Percentiles rank a stretch among this genome's conserved stretches.
Evolutionary conservation across 352 stramenopile species (phyloP).

Genomic region (Phytophthora sp.): DNA sequence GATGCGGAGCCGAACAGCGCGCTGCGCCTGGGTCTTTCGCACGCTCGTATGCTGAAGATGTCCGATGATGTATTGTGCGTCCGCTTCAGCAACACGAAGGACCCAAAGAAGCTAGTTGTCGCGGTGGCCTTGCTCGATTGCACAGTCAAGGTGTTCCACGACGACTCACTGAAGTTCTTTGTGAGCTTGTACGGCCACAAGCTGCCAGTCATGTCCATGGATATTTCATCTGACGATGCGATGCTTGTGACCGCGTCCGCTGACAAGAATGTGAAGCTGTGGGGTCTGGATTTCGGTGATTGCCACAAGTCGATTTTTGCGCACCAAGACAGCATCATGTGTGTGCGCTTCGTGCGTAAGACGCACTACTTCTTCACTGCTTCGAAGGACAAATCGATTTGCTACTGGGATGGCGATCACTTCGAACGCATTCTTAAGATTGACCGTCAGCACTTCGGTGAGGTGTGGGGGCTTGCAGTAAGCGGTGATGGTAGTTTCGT

Average conservation of each 20-base stretch:
- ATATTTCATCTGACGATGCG: conserved; percentile 97
- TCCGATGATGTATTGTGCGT: conserved; percentile 98
- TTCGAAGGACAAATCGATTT: conserved; percentile 97
- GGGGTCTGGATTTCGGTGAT: conserved; percentile 99
- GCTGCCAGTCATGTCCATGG: conserved; percentile 97
- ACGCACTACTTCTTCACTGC: conserved; percentile 99
- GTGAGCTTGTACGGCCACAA: conserved; percentile 99
- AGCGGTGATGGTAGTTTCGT: conserved; percentile 95
- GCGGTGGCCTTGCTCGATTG: conserved; percentile 94
- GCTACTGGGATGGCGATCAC: conserved; percentile 98
- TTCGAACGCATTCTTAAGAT: conserved; percentile 95
- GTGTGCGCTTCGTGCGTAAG: conserved; percentile 93
- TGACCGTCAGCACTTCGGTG: conserved; percentile 75
- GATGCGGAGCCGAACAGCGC: conserved; percentile 41
- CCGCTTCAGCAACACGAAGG: conserved; percentile 94
- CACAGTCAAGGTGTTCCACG: conserved; percentile 99
- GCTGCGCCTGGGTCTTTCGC: conserved; percentile 93
- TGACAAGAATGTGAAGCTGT: conserved; percentile 99
- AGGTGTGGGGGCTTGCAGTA: conserved; percentile 90
- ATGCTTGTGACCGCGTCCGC: conserved; percentile 97
- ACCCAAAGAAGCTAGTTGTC: conserved; percentile 88
- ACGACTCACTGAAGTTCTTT: conserved; percentile 99
- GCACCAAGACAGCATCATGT: conserved; percentile 98
- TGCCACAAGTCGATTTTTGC: conserved; percentile 99
- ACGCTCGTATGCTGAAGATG: conserved; percentile 98